These are phyloP conservation scores for Mycosphaerelloides madeirae DNA, from an alignment of 2,329 filamentous ascomycete species.

Conservation along the genomic window DNA sequence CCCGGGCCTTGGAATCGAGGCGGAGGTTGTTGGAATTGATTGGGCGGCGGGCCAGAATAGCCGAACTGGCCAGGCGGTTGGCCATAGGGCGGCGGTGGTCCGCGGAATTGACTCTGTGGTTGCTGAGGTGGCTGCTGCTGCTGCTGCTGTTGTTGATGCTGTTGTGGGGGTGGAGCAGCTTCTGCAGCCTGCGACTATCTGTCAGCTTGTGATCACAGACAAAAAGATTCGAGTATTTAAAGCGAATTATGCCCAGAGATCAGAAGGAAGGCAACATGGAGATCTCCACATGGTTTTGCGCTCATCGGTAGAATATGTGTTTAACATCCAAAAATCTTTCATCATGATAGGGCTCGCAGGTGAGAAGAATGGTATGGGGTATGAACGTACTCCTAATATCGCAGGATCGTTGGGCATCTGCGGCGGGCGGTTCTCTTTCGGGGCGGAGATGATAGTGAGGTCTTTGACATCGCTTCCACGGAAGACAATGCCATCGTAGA, in stretches of 20 bases:
- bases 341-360: slow-evolving; percentile 56
- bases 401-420: slow-evolving; percentile 90
- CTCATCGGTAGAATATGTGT: slow-evolving; percentile 77
- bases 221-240: slow-evolving; percentile 7
- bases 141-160: slow-evolving; percentile 11
- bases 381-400: slow-evolving; percentile 84
- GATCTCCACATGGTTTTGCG: slow-evolving; percentile 93
- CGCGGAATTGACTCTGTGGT: slow-evolving; percentile 36
- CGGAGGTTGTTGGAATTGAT: slow-evolving; percentile 41
- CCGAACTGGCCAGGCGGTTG: slow-evolving; percentile 25
- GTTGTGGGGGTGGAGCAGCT: slow-evolving; percentile 13
- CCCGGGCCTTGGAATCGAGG: slow-evolving; percentile 44
- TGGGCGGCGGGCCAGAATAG: slow-evolving; percentile 37
- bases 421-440: slow-evolving; percentile 64
- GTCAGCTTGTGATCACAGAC: slow-evolving; percentile 1
- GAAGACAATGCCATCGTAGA: slow-evolving; percentile 99
- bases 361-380: slow-evolving; percentile 24
- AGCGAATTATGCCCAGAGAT: slow-evolving; percentile 35
- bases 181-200: slow-evolving; percentile 24
- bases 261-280: slow-evolving; percentile 99
- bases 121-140: slow-evolving; percentile 35
- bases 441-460: slow-evolving; percentile 79
- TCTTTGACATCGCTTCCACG: slow-evolving; percentile 98
- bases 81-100: slow-evolving; percentile 38
- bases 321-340: slow-evolving; percentile 98